A percentile compares a stretch with the other conserved stretches of the same genome.
phyloP scores from a whole-genome alignment of 441 rosid genomes.

The Mallotus repandus region DNA sequence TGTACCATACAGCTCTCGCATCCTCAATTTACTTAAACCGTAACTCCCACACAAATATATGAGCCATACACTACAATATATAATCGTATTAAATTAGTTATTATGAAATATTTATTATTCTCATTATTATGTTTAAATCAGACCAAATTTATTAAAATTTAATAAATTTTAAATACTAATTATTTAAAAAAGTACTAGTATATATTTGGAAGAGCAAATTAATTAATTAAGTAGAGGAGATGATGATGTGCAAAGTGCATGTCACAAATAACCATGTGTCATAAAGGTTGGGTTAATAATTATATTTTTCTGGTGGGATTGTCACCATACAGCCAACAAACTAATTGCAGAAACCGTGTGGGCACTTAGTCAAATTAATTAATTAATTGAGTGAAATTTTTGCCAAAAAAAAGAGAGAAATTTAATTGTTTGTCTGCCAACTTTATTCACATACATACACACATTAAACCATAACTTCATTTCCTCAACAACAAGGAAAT shows the following conservation, averaged over 20 bases:
- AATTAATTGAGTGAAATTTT: neutral
- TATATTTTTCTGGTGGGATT: neutral
- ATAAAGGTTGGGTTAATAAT: neutral
- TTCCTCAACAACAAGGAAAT: neutral
- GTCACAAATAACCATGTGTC: neutral
- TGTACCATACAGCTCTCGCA: no score
- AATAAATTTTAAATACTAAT: no score
- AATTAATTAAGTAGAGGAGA: neutral
- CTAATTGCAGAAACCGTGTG: neutral
- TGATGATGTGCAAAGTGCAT: neutral
- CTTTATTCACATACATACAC: neutral
- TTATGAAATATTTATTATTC: no score
- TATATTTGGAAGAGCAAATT: no score
- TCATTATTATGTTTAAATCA: no score
- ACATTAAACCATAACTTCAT: neutral
- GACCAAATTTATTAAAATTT: no score
- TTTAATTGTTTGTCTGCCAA: constrained; percentile 1
- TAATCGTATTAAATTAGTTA: no score
- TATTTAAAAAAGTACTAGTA: no score
- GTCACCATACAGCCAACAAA: neutral
- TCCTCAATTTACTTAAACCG: no score
- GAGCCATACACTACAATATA: no score
- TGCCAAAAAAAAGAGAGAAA: neutral
- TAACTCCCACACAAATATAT: no score
- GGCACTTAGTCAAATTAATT: neutral